These are phyloP conservation scores for Colletotrichum sp. DNA, from an alignment of 2,329 filamentous ascomycete genomes.

Conservation along the genomic window DNA sequence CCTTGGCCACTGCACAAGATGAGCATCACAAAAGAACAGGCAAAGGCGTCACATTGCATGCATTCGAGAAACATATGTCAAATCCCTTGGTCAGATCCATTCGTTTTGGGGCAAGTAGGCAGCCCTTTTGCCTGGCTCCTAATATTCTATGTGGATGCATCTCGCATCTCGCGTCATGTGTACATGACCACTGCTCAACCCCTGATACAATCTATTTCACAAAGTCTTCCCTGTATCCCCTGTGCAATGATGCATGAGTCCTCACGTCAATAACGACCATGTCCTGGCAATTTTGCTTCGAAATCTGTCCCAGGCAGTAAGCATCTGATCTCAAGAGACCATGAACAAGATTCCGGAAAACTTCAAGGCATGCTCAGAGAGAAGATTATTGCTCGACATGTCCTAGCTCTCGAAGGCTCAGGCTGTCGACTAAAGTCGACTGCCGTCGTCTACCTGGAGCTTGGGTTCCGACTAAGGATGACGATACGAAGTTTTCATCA, in stretches of 20 bases:
- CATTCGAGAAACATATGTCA: not conserved
- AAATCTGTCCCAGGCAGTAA: not conserved
- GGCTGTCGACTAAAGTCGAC: not conserved
- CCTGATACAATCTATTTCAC: not conserved
- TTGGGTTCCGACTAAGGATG: constrained; percentile 88
- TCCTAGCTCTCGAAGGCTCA: constrained; percentile 36
- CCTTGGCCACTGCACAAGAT: not conserved
- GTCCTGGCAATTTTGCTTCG: not conserved
- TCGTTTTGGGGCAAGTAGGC: not conserved
- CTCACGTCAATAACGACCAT: not conserved
- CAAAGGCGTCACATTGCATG: not conserved
- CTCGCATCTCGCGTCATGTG: not conserved
- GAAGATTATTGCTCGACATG: constrained; percentile 61
- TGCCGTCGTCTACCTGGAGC: constrained; percentile 26
- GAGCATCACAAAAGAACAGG: not conserved
- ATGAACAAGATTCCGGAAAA: not conserved
- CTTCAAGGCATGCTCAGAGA: constrained; percentile 47
- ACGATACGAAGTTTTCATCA: constrained; percentile 94
- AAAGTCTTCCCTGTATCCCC: not conserved
- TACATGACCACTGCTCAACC: not conserved
- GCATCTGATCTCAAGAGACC: not conserved
- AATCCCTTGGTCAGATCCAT: not conserved
- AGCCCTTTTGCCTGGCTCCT: not conserved
- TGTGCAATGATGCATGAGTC: not conserved
- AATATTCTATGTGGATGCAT: not conserved